These are phyloP conservation scores for Schizophyllum amplum DNA, from an alignment of 1,284 basidiomycete species.

Conservation along the genomic window DNA sequence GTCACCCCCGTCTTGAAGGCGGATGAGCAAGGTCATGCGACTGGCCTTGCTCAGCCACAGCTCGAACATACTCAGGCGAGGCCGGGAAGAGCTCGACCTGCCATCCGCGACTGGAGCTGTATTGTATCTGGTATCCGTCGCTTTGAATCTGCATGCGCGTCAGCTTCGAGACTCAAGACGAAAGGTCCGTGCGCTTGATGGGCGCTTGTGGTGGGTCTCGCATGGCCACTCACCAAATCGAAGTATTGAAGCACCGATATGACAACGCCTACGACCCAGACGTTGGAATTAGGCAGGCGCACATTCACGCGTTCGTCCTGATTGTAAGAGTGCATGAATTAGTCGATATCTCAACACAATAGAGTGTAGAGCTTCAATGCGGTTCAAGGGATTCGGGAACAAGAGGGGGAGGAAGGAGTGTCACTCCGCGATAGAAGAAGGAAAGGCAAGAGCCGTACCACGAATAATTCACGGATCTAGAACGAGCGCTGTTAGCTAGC, in stretches of 20 bases:
- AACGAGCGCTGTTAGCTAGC: too few species aligned
- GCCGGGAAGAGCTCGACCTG: neutral
- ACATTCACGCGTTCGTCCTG: neutral
- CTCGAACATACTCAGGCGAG: neutral
- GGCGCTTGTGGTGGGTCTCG: too few species aligned
- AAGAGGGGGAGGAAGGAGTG: too few species aligned
- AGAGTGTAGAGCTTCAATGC: too few species aligned
- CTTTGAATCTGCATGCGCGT: neutral
- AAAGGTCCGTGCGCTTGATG: too few species aligned
- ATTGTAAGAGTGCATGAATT: neutral
- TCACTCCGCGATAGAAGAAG: too few species aligned
- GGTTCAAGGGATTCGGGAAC: too few species aligned
- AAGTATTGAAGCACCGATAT: slow-evolving; percentile 17
- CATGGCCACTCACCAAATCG: slow-evolving; percentile 16
- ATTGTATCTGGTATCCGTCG: neutral
- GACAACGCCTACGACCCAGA: slow-evolving; percentile 28
- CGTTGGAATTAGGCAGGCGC: slow-evolving; percentile 14
- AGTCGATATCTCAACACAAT: neutral
- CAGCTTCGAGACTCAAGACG: too few species aligned
- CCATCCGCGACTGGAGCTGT: neutral
- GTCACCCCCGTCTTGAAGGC: too few species aligned
- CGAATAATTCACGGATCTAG: too few species aligned
- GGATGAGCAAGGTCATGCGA: neutral
- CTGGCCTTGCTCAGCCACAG: neutral
- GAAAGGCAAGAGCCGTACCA: too few species aligned